Conservation (phyloP, 2,329 filamentous ascomycete genomes). For the Clarireedia monteithiana region DNA sequence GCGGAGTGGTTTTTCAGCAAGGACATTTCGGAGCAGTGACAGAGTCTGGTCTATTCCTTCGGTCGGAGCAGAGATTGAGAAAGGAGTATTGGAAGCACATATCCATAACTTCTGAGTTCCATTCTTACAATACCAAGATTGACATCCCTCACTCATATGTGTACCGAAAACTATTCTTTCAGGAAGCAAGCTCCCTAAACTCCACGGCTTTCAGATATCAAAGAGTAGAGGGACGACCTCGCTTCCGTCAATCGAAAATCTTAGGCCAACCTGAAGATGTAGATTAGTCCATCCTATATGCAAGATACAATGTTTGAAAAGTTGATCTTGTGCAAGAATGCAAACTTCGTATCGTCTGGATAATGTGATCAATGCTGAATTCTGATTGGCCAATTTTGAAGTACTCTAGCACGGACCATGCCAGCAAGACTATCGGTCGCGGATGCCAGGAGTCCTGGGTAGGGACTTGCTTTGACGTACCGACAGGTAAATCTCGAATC, state of each 20-base stretch:
- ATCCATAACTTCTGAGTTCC: not conserved
- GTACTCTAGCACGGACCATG: not conserved
- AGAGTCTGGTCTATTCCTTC: constrained; percentile 37
- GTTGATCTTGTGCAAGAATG: too few relatives aligned
- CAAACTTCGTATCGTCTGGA: too few relatives aligned
- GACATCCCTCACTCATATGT: constrained; percentile 39
- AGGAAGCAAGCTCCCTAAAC: not conserved
- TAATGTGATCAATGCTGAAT: too few relatives aligned
- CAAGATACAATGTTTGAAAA: too few relatives aligned
- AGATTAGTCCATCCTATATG: too few relatives aligned
- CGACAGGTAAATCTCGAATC: not conserved
- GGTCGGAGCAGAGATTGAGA: not conserved
- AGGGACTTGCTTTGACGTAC: not conserved
- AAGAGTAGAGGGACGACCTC: too few relatives aligned
- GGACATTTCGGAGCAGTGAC: constrained; percentile 57
- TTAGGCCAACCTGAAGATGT: too few relatives aligned
- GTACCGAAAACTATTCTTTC: not conserved
- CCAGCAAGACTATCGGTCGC: too few relatives aligned
- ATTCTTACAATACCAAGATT: constrained; percentile 32
- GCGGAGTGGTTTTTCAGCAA: not conserved
- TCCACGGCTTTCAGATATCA: too few relatives aligned
- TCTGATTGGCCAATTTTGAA: too few relatives aligned
- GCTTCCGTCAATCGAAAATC: too few relatives aligned
- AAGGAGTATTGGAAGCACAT: not conserved
- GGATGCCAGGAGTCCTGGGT: too few relatives aligned